Evolutionary conservation across 129 eudicot species (phyloP), one percentile per base, ranked within the genome.

Genomic region (Solidago caesia): DNA sequence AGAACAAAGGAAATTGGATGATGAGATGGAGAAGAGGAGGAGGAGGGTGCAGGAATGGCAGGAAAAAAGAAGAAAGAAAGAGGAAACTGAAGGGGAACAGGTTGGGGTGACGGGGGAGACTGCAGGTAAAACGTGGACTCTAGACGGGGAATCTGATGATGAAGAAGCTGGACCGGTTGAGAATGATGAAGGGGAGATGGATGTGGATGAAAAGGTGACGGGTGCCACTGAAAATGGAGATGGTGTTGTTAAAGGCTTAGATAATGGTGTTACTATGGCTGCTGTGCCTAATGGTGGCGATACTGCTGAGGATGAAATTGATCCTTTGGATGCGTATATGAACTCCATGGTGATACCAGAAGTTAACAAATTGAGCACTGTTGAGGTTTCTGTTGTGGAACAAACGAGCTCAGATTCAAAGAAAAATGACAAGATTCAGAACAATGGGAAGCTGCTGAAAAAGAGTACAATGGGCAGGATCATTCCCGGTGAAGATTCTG

Each of bases 1-100:
- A 74, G 97, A 91, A 75, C 96, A 91, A 44, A 77, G 84, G 74
- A 87, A 81, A 75, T 71, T 91, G 84, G 96, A 89, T 71, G 97
- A 91, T 45, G 96, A 91, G 72, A 89, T 89, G 97, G 97, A 91
- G 70, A 89, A 91, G 72, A 81, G 97, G 48, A 87, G 97, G 83
- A 89, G 97, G 79, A 85, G 97, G 73, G 97, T 91, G 63, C 92
- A 91, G 82, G 97, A 91, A 73, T 91, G 97, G 97, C 96, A 91
- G 72, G 97, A 89, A 74, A 77, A 85, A 65, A 80, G 82, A 82
- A 86, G 97, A 84, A 91, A 88, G 80, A 88, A 82, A 44, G 96
- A 91, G 85, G 92, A 91, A 84, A 78, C 90, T 5, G 97, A 86
- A 71, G 87, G 81, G 60, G 96, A 87, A 68, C 79, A 85, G 46